These are phyloP conservation scores for Penicillium crystallinum DNA, from an alignment of 495 filamentous ascomycete species.

Conservation along the genomic window DNA sequence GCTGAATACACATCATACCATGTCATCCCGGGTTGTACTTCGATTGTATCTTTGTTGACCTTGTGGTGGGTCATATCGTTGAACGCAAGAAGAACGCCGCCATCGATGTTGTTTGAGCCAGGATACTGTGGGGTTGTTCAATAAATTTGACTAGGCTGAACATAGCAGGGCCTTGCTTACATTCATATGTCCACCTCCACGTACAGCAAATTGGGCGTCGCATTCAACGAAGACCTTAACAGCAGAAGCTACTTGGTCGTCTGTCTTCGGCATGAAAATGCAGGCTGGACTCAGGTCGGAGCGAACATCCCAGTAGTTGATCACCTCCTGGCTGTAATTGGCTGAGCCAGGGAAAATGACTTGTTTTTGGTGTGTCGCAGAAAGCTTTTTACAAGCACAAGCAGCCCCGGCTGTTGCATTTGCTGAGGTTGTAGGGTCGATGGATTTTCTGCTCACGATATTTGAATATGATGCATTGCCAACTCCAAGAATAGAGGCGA, in stretches of 20 bases:
- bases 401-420: too few relatives aligned
- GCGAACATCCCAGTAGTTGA: conserved; percentile 22
- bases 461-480: too few relatives aligned
- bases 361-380: background rate
- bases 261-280: conserved; percentile 23
- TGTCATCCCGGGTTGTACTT: conserved; percentile 33
- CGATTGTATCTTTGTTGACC: conserved; percentile 14
- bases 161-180: conserved; percentile 1
- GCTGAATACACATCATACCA: conserved; percentile 37
- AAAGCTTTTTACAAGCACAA: too few relatives aligned
- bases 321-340: conserved; percentile 13
- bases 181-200: conserved; percentile 33
- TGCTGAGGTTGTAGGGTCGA: too few relatives aligned
- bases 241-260: conserved; percentile 22
- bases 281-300: conserved; percentile 27
- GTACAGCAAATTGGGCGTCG: conserved; percentile 31
- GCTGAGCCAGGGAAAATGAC: conserved; percentile 7
- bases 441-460: too few relatives aligned
- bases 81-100: conserved; percentile 19
- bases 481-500: too few relatives aligned
- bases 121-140: conserved; percentile 5
- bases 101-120: conserved; percentile 28
- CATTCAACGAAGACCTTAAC: conserved; percentile 14
- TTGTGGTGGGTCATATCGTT: conserved; percentile 9
- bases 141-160: background rate